Conservation (phyloP, 345 rosid genomes). For the Populus deltoides region DNA sequence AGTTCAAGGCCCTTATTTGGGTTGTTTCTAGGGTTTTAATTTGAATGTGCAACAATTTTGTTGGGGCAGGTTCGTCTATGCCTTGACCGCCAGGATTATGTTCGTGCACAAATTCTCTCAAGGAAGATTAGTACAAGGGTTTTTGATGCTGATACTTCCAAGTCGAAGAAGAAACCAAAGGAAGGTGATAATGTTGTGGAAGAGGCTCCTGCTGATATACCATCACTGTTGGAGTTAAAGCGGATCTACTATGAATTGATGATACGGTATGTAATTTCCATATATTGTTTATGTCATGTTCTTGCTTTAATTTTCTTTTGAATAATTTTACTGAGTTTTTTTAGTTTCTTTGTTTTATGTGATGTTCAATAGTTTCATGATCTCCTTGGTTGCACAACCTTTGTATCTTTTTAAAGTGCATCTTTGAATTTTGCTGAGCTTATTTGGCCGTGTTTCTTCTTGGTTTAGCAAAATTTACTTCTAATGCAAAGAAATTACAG, state of each 20-base stretch:
- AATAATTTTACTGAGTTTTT: neutral
- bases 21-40: neutral
- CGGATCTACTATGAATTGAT: constrained; percentile 78
- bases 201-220: constrained; percentile 96
- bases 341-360: neutral
- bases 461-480: neutral
- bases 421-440: neutral
- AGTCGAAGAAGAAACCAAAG: constrained; percentile 91
- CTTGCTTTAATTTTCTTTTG: neutral
- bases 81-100: constrained; percentile 85
- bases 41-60: neutral
- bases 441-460: neutral
- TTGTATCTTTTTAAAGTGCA: neutral
- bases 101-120: constrained; percentile 93
- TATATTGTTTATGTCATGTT: neutral
- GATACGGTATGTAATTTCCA: constrained; percentile 57
- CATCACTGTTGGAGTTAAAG: constrained; percentile 77
- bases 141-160: constrained; percentile 67
- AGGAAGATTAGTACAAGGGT: constrained; percentile 93
- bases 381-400: neutral
- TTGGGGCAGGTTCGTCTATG: constrained; percentile 67
- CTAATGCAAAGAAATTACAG: neutral
- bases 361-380: neutral
- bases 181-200: constrained; percentile 83
- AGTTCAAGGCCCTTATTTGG: neutral